Percentiles rank a stretch among this genome's conserved stretches.
Conservation (phyloP, 768 basidiomycete genomes). For the Auriculariales sp. region DNA sequence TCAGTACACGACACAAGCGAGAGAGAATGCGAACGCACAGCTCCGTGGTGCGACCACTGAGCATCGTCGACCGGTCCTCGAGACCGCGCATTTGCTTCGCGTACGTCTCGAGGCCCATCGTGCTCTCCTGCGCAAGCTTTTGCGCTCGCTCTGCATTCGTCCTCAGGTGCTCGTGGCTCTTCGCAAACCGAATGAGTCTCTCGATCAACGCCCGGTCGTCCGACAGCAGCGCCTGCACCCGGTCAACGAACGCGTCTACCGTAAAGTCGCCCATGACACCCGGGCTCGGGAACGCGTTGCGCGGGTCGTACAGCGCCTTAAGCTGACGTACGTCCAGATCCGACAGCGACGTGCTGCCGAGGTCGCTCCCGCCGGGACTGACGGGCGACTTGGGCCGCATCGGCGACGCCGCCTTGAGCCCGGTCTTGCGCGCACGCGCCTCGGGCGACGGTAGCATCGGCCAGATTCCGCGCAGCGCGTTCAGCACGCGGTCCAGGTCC, state of each 20-base stretch:
- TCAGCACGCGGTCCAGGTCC: neutral
- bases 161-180: slow-evolving; percentile 82
- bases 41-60: slow-evolving; percentile 29
- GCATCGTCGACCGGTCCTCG: slow-evolving; percentile 53
- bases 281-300: slow-evolving; percentile 12
- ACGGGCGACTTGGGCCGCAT: slow-evolving; percentile 18
- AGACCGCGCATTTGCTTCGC: slow-evolving; percentile 74
- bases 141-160: slow-evolving; percentile 85
- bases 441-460: slow-evolving; percentile 71
- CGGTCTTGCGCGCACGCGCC: slow-evolving; percentile 53
- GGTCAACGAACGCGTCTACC: slow-evolving; percentile 58
- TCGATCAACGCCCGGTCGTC: slow-evolving; percentile 80
- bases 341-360: slow-evolving; percentile 40
- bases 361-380: slow-evolving; percentile 21
- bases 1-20: slow-evolving; percentile 2
- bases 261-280: slow-evolving; percentile 28
- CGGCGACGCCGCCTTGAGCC: slow-evolving; percentile 4
- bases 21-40: slow-evolving; percentile 29
- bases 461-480: slow-evolving; percentile 61
- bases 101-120: slow-evolving; percentile 69
- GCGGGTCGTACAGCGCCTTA: slow-evolving; percentile 57
- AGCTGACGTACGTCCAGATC: slow-evolving; percentile 80
- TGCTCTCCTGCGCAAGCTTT: slow-evolving; percentile 77
- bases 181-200: slow-evolving; percentile 68
- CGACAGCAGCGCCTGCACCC: slow-evolving; percentile 66